Evolutionary conservation across 106 monocot genomes (phyloP).

Genomic region (Chionographis japonica): DNA sequence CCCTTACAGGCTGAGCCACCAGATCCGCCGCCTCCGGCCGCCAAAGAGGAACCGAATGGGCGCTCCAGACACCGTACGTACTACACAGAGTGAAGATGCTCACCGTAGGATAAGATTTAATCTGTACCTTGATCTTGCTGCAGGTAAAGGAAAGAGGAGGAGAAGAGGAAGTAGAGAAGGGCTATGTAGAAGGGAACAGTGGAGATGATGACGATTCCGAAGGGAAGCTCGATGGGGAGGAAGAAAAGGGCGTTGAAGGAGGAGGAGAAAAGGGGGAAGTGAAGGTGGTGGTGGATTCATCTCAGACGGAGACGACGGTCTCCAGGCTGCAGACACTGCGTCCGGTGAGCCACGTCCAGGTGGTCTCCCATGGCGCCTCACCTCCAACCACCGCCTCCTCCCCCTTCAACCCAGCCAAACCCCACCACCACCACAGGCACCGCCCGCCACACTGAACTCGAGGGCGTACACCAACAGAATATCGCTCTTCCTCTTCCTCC

Average conservation of each 20-base stretch:
- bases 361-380: conserved; percentile 14
- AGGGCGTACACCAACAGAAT: conserved; percentile 71
- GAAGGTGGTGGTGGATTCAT: conserved; percentile 6
- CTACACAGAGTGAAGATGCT: too few species aligned
- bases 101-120: too few species aligned
- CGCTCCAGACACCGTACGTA: too few species aligned
- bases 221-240: too few species aligned
- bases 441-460: conserved; percentile 60
- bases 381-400: conserved; percentile 6
- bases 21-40: too few species aligned
- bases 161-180: not conserved
- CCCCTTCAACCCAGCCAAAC: conserved; percentile 1
- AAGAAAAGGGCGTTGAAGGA: not conserved
- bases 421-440: not conserved
- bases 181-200: conserved; percentile 6
- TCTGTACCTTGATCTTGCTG: too few species aligned
- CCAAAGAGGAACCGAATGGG: too few species aligned
- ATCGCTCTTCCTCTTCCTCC: conserved; percentile 58
- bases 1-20: too few species aligned
- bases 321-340: conserved; percentile 33
- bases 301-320: conserved; percentile 5
- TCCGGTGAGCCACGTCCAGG: conserved; percentile 32
- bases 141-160: not conserved
- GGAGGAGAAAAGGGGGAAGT: conserved; percentile 4
- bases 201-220: not conserved